Evolutionary conservation across 352 stramenopile species (phyloP).

Genomic region (Pseudoperonospora humuli): DNA sequence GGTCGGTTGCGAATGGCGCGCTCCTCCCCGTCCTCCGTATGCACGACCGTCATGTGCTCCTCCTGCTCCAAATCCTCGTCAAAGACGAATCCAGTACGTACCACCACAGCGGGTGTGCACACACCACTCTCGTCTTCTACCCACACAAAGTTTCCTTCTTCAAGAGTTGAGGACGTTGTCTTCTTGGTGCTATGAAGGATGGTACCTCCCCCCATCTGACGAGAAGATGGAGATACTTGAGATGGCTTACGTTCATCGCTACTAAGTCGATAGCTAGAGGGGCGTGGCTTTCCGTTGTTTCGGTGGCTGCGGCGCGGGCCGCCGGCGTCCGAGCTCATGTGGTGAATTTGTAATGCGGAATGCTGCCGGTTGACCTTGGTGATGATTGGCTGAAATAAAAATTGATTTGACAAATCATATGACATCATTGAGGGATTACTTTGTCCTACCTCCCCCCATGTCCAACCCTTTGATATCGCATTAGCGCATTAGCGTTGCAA

Average conservation of each 20-base stretch:
- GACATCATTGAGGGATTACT: no score
- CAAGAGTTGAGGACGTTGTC: conserved; percentile 10
- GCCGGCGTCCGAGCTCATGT: conserved; percentile 22
- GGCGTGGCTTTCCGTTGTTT: conserved; percentile 3
- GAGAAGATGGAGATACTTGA: conserved; percentile 3
- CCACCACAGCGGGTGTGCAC: conserved; percentile 49
- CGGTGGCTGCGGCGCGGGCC: conserved; percentile 12
- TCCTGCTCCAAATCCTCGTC: conserved; percentile 54
- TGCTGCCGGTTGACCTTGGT: not conserved
- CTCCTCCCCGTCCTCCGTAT: conserved; percentile 79
- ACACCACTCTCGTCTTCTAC: conserved; percentile 43
- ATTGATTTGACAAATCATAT: no score
- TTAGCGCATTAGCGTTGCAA: no score
- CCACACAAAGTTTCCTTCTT: conserved; percentile 69
- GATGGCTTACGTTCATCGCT: conserved; percentile 9
- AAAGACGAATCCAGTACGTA: conserved; percentile 52
- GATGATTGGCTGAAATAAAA: not conserved
- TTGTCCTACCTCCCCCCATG: no score
- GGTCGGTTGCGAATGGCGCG: conserved; percentile 51
- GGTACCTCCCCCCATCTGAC: not conserved
- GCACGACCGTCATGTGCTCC: conserved; percentile 62
- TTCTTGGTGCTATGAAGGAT: conserved; percentile 11
- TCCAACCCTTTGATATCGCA: no score
- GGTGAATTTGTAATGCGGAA: no score
- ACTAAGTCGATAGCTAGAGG: conserved; percentile 16